A percentile compares a stretch with the other conserved stretches of the same genome.
These are phyloP conservation scores for Entonaema liquescens DNA, from an alignment of 495 filamentous ascomycete genomes.

Conservation along the genomic window DNA sequence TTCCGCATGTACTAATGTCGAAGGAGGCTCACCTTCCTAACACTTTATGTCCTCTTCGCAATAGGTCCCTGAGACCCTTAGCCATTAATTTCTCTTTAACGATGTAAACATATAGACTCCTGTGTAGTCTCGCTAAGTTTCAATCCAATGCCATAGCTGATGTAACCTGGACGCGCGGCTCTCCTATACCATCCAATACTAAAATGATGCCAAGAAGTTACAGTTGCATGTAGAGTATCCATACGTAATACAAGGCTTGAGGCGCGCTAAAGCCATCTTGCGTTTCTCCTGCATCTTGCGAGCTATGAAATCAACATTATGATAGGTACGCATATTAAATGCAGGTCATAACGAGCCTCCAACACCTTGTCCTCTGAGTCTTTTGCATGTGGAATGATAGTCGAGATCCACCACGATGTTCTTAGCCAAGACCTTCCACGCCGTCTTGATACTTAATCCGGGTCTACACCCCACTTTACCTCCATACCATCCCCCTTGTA, in stretches of 20 bases:
- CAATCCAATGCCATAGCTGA: conserved; percentile 18
- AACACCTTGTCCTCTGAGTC: background rate
- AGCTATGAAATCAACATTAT: background rate
- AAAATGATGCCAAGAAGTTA: conserved; percentile 35
- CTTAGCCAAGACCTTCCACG: conserved; percentile 25
- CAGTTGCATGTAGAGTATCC: conserved; percentile 23
- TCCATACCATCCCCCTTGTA: conserved; percentile 19
- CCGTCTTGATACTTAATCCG: conserved; percentile 13
- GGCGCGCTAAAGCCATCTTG: conserved; percentile 13
- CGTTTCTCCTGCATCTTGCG: conserved; percentile 13
- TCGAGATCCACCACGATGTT: conserved; percentile 26
- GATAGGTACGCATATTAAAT: conserved; percentile 25
- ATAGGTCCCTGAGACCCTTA: background rate
- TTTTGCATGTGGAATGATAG: conserved; percentile 24
- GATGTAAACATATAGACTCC: background rate
- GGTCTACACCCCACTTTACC: conserved; percentile 12
- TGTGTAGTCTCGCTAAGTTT: conserved; percentile 9
- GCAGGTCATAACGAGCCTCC: conserved; percentile 1
- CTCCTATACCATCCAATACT: conserved; percentile 26
- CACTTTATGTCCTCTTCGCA: background rate
- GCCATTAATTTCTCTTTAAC: background rate
- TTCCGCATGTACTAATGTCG: background rate
- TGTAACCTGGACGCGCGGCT: conserved; percentile 42
- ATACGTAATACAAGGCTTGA: conserved; percentile 21
- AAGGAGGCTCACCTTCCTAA: background rate